Evolutionary conservation across 345 rosid genomes (phyloP), one percentile per base, ranked within the genome.

Genomic region (Citrus trifoliata): DNA sequence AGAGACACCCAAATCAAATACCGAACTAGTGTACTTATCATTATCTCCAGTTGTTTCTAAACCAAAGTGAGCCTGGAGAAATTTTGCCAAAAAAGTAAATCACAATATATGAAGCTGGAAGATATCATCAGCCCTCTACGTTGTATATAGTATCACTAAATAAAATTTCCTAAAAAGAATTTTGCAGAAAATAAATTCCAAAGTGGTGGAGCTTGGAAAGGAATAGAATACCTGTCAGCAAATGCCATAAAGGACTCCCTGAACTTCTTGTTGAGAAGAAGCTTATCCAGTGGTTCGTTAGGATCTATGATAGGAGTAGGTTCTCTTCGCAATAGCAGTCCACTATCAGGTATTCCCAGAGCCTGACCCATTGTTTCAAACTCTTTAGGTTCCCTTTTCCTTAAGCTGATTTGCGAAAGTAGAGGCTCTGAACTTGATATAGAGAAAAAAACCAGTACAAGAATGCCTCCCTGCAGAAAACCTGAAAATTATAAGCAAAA

Each of bases 231-330:
- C 98, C 98, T 95, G 83, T 92, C 97, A 2, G 98, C 98, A 37
- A 95, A 95, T 53, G 88, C 97, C 94, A 92, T 89, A 86, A 95
- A 90, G 9, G 98, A 95, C 58, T 88, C 87, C 18, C 94, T 95
- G 65, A 95, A 95, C 75, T 78, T 89, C 89, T 86, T 92, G 80
- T 90, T 84, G 21, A 64, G 82, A 79, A 95, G 98, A 85, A 95
- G 97, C 89, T 93, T 90, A 82, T 92, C 95, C 19, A 95, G 87
- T 63, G 98, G 92, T 61, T 95, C 94, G 13, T 81, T 86, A 70
- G 90, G 94, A 82, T 90, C 87, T 65, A 90, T 70, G 53, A 79
- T 82, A 40, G 73, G 82, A 80, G 80, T 76, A 19, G 85, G 85
- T 73, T 93, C 95, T 77, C 82, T 85, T 35, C 84, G 91, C 76